phyloP scores from a whole-genome alignment of 2,329 filamentous ascomycete species.

The Fusarium sacchari region DNA sequence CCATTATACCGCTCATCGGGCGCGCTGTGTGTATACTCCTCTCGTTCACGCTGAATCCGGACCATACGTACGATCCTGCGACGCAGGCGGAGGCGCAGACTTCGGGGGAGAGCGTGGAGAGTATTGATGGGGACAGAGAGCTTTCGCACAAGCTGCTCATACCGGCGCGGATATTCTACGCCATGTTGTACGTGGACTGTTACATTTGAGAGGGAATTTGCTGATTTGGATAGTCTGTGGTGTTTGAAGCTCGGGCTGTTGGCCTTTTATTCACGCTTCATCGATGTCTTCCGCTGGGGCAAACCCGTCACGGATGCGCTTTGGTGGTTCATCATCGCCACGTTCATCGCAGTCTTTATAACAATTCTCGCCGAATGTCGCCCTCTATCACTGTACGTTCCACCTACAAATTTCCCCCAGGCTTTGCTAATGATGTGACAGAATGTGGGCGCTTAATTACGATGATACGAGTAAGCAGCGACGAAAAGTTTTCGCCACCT shows the following conservation, averaged over 20 bases:
- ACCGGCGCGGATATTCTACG: conserved; percentile 45
- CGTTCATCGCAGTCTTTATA: conserved; percentile 43
- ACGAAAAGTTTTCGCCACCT: not conserved
- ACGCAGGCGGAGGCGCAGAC: conserved; percentile 34
- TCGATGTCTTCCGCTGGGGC: conserved; percentile 41
- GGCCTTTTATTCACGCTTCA: conserved; percentile 46
- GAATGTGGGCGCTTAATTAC: conserved; percentile 30
- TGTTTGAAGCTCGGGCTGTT: conserved; percentile 45
- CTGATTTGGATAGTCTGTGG: conserved; percentile 43
- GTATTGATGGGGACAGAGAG: conserved; percentile 34
- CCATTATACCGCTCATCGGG: conserved; percentile 44
- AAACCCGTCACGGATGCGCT: conserved; percentile 31
- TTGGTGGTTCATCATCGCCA: conserved; percentile 44
- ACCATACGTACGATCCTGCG: conserved; percentile 37
- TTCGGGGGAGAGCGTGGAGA: conserved; percentile 16
- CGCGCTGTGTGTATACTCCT: conserved; percentile 40
- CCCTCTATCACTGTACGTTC: conserved; percentile 38
- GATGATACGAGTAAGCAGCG: conserved; percentile 17
- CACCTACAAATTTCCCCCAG: rapidly evolving
- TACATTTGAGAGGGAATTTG: not conserved
- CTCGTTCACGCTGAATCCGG: conserved; percentile 43
- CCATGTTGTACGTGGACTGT: conserved; percentile 40
- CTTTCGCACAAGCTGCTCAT: conserved; percentile 44
- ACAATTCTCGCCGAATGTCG: conserved; percentile 44
- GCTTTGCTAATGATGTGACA: conserved; percentile 2